A percentile compares a stretch with the other conserved stretches of the same genome.
phyloP scores from a whole-genome alignment of 495 filamentous ascomycete species.

The Penicillium argentinense region DNA sequence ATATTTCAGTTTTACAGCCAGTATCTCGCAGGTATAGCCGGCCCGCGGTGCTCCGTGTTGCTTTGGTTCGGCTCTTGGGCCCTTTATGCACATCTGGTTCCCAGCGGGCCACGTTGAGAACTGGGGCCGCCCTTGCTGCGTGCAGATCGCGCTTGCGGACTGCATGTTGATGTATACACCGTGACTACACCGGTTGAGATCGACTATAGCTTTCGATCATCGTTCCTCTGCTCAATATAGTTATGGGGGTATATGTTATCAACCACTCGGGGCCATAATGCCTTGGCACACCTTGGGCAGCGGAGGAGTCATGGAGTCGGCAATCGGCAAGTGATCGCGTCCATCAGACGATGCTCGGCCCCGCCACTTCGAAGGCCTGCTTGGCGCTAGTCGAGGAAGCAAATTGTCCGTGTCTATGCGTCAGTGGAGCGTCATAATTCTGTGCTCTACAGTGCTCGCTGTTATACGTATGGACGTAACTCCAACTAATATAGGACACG shows the following conservation, averaged over 20 bases:
- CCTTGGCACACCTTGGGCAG: too few species aligned
- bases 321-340: slow-evolving; percentile 3
- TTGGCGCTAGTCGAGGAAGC: neutral
- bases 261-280: too few species aligned
- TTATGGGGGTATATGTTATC: too few species aligned
- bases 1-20: too few species aligned
- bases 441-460: neutral
- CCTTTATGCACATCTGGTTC: slow-evolving; percentile 3
- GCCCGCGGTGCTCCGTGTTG: slow-evolving; percentile 5
- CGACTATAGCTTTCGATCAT: too few species aligned
- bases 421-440: neutral
- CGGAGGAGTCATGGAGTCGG: too few species aligned
- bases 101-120: slow-evolving; percentile 18
- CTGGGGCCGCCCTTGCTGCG: slow-evolving; percentile 15
- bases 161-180: neutral
- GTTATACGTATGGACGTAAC: too few species aligned
- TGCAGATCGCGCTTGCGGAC: slow-evolving; percentile 11
- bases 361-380: neutral
- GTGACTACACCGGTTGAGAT: too few species aligned
- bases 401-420: too few species aligned
- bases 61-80: slow-evolving; percentile 8
- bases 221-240: too few species aligned
- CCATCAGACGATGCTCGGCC: slow-evolving; percentile 5
- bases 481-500: too few species aligned
- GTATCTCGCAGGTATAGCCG: neutral